Conservation (phyloP, 2,329 filamentous ascomycete genomes). For the Geosmithia flava region DNA sequence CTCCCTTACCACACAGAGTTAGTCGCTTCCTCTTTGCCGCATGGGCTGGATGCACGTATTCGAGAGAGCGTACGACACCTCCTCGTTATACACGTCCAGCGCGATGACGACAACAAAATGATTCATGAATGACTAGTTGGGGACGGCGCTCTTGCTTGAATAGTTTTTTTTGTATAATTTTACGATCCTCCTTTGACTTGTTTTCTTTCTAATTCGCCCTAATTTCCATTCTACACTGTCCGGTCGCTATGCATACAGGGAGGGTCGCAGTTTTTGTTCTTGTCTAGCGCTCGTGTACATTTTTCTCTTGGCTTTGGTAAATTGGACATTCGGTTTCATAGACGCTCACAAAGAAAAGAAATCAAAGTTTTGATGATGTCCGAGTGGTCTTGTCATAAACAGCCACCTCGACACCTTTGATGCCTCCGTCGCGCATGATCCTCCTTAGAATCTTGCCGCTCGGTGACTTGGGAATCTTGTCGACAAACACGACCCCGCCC, state of each 20-base stretch:
- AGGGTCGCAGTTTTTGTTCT: background rate
- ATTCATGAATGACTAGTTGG: background rate
- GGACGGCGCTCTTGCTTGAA: background rate
- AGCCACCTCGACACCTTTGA: constrained; percentile 19
- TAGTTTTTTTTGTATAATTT: background rate
- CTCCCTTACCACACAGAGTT: constrained; percentile 5
- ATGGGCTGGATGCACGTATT: constrained; percentile 1
- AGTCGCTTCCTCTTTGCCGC: constrained; percentile 14
- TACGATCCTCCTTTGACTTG: background rate
- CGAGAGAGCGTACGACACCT: background rate
- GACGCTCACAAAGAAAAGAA: background rate
- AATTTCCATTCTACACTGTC: too few species aligned
- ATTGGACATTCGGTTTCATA: background rate
- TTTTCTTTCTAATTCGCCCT: background rate
- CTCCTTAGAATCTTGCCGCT: constrained; percentile 35
- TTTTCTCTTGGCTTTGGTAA: background rate
- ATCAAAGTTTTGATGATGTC: background rate
- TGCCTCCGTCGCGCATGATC: constrained; percentile 26
- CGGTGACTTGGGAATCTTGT: constrained; percentile 60
- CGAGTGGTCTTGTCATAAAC: constrained; percentile 10
- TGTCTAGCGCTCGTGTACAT: background rate
- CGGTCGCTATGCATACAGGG: background rate
- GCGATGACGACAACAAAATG: background rate
- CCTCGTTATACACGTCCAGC: background rate
- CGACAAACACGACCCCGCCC: constrained; percentile 58